Base-by-base conservation (phyloP, 1,139 yeast species). In the Blastobotrys buckinghamii region DNA sequence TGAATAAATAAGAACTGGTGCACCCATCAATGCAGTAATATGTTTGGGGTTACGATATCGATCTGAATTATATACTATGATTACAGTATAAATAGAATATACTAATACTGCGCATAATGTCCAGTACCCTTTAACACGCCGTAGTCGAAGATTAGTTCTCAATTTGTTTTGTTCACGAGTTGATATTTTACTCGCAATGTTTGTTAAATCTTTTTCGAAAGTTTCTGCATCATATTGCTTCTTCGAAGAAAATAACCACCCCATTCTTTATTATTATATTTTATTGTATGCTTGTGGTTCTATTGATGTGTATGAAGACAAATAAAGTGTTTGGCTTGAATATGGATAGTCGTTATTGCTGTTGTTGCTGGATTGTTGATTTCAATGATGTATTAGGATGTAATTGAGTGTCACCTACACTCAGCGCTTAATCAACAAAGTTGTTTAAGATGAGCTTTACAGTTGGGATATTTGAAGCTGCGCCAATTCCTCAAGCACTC, bases 181-280 rank as follows among this genome's bases (percentile, higher is more conserved):
- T 24, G 59, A 47, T 33, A 65, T 61, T 45, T 60, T 55, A 27
- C 53, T 48, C 16, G 66, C 59, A 16, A 66, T 50, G 22, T 53
- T 50, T 19, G 63, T 58, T 42, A 66, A 55, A 45, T 61, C 67
- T 47, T 59, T 58, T 48, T 66, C 69, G 50, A 56, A 66, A 34
- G 54, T 30, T 26, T 50, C 53, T n/a, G 59, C 55, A 39, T 49
- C 48, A 26, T 49, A 10, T 36, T 37, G 30, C 26, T 41, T 45
- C 43, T 41, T 32, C 15, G 32, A 37, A 17, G 38, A 34, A 42
- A 49, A 49, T 15, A 43, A 47, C 51, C 51, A 49, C 41, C 44
- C 36, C 46, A 42, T 42, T 26, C 2, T 15, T 42, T 29, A 20
- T 19, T 26, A 26, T 22, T 22, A 22, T 22, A 22, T 22, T 22